Base-by-base conservation (phyloP, 257 asterid genomes). In the Verbena officinalis region DNA sequence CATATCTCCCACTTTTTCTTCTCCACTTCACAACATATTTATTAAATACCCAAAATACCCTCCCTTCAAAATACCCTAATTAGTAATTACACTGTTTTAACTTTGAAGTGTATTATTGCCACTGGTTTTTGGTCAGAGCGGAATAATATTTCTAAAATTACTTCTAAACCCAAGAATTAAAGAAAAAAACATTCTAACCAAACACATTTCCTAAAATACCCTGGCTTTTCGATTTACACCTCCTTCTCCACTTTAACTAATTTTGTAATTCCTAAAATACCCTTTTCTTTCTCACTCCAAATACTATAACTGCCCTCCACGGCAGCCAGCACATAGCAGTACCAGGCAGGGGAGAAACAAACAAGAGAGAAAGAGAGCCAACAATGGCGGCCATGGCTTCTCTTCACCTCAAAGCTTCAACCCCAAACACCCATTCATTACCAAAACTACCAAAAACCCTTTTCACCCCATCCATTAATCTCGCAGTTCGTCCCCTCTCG, bases 351-450 rank as follows among this genome's bases (percentile, higher is more conserved):
- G 20, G 46, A 13, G 52, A 24, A 15, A 30, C 45, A 40, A 19
- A 15, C n/a, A 36, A 31, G 50, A 40, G 40, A 38, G 34, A 19
- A 61, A 64, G 67, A 22, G 27, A 56, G 52, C 44, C 74, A 46
- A 58, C 62, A 64, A 81, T 78, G 87, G 87, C 97, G 65, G 70
- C 91, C 50, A 83, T 87, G 86, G 80, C 88, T 74, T 85, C 93
- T 73, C 93, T 77, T 30, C 73, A 70, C 70, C 83, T 90, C 80
- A 82, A 82, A 66, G 34, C 76, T 1, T 66, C 85, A 7, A 27
- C 64, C 52, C 59, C 71, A 17, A 11, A 58, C 8, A 62, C 64
- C 68, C 65, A 53, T 56, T 70, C 64, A 40, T 67, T 40, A 57
- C 78, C 58, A 7, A 78, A 75, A 22, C 73, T 76, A 20, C 78